Percentiles rank a stretch among this genome's conserved stretches.
Evolutionary conservation across 164 flowering plant species (phyloP).

Genomic region (Stephania cephalantha): DNA sequence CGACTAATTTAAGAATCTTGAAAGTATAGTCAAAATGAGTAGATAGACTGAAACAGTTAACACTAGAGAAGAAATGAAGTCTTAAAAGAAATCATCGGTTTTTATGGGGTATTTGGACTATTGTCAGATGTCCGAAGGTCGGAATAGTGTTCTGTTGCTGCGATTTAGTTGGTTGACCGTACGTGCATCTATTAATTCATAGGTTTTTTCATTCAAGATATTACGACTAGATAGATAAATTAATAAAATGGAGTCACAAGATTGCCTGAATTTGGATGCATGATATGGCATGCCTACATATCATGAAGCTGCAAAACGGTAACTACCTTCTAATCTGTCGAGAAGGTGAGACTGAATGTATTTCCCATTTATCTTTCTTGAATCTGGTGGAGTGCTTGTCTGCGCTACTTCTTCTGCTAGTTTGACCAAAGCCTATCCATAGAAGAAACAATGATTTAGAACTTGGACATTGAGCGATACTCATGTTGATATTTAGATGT

Average conservation of each 20-base stretch:
- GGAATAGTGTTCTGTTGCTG: neutral
- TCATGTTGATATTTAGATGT: neutral
- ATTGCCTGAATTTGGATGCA: neutral
- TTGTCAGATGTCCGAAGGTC: too few relatives aligned
- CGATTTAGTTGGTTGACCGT: neutral
- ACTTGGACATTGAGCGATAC: neutral
- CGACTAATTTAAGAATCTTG: too few relatives aligned
- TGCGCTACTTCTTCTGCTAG: conserved; percentile 82
- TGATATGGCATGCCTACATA: neutral
- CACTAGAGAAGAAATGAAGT: neutral
- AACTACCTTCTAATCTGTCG: conserved; percentile 62
- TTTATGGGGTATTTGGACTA: too few relatives aligned
- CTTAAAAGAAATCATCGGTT: too few relatives aligned
- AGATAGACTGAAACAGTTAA: neutral
- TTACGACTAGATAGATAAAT: too few relatives aligned
- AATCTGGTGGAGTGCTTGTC: conserved; percentile 43
- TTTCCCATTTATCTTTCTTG: conserved; percentile 84
- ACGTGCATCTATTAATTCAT: too few relatives aligned
- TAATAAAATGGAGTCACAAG: neutral
- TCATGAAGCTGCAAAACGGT: neutral
- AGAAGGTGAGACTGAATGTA: conserved; percentile 82
- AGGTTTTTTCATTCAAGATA: too few relatives aligned
- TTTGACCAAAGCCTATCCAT: conserved; percentile 47
- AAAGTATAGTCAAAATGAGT: neutral
- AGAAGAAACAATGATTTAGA: conserved; percentile 4